These are phyloP conservation scores for Cyamopsis tetragonoloba DNA, from an alignment of 306 rosid species.

Conservation along the genomic window DNA sequence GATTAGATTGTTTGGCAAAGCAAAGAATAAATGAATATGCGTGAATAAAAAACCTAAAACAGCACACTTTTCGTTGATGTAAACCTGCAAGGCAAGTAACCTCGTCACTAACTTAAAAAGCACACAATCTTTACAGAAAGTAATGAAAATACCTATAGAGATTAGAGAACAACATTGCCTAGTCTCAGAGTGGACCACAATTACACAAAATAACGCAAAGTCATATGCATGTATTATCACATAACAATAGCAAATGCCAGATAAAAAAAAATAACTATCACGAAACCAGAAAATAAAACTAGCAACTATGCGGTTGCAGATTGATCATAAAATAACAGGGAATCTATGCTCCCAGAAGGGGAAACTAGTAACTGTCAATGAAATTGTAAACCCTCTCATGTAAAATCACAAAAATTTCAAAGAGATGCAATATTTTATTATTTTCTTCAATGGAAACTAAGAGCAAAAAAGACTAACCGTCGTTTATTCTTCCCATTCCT, in stretches of 20 bases:
- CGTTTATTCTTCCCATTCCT: slow-evolving; percentile 39
- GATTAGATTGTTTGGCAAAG: slow-evolving; percentile 20
- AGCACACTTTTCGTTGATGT: slow-evolving; percentile 27
- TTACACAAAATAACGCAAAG: slow-evolving; percentile 18
- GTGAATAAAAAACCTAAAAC: slow-evolving; percentile 18
- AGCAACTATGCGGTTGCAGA: neutral
- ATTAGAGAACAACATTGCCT: slow-evolving; percentile 2
- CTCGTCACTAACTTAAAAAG: slow-evolving; percentile 40
- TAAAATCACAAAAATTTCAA: slow-evolving; percentile 2
- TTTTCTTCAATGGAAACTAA: neutral
- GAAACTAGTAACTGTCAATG: slow-evolving; percentile 9
- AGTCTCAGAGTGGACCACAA: slow-evolving; percentile 28
- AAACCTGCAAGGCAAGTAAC: slow-evolving; percentile 45
- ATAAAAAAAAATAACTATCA: neutral
- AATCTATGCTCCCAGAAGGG: slow-evolving; percentile 4
- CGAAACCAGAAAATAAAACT: neutral
- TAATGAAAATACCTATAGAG: neutral
- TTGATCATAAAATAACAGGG: slow-evolving; percentile 21
- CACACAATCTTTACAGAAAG: slow-evolving; percentile 28
- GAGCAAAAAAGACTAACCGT: slow-evolving; percentile 42
- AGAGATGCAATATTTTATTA: neutral
- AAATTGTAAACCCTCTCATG: neutral
- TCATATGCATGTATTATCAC: slow-evolving; percentile 20
- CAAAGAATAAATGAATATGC: slow-evolving; percentile 36
- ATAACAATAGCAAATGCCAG: slow-evolving; percentile 11